phyloP scores from a whole-genome alignment of 305 asterid genomes.

The Fraxinus floribunda region DNA sequence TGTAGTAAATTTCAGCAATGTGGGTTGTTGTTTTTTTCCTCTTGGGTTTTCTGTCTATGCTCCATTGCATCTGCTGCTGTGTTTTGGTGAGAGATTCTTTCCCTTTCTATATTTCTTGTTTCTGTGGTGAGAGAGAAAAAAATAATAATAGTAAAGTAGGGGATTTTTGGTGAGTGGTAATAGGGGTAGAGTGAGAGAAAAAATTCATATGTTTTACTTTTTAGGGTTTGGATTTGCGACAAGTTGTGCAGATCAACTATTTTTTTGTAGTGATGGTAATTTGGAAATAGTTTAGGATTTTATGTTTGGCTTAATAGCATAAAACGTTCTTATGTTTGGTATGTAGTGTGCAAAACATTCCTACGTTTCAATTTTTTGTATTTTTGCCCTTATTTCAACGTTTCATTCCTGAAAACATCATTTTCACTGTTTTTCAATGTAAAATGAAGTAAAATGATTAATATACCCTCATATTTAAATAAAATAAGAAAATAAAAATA shows the following conservation, averaged over 20 bases:
- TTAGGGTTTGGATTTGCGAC: constrained; percentile 32
- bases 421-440: too few relatives aligned
- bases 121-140: constrained; percentile 15
- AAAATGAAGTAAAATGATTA: too few relatives aligned
- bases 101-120: constrained; percentile 24
- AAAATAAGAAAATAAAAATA: too few relatives aligned
- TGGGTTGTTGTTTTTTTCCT: constrained; percentile 38
- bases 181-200: constrained; percentile 24
- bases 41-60: constrained; percentile 28
- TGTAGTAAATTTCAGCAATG: constrained; percentile 53
- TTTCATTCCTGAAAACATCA: too few relatives aligned
- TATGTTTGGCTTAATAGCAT: neutral
- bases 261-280: neutral
- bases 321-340: too few relatives aligned
- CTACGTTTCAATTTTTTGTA: too few relatives aligned
- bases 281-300: neutral
- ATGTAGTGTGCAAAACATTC: too few relatives aligned
- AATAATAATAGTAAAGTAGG: neutral
- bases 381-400: too few relatives aligned
- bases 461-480: too few relatives aligned
- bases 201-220: constrained; percentile 7
- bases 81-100: constrained; percentile 39
- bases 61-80: constrained; percentile 39
- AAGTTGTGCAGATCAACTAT: constrained; percentile 39
- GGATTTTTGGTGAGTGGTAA: constrained; percentile 34